These are phyloP conservation scores for Peronospora belbahrii DNA, from an alignment of 352 stramenopile genomes.

Conservation along the genomic window DNA sequence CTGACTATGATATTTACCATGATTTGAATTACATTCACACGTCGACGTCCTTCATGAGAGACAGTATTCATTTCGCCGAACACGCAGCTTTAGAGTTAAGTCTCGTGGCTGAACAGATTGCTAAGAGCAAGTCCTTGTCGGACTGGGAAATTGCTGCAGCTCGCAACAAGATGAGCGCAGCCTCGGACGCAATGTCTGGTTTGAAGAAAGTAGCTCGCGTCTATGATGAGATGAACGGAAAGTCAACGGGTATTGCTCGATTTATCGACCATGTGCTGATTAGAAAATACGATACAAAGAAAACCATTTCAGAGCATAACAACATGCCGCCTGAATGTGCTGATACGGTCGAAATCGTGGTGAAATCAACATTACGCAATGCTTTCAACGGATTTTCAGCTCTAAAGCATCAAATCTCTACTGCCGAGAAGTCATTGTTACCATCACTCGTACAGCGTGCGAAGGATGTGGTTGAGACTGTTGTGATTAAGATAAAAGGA, in stretches of 20 bases:
- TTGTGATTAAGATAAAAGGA: conserved; percentile 18
- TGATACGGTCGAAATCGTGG: conserved; percentile 18
- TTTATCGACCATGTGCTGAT: conserved; percentile 13
- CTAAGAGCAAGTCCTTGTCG: conserved; percentile 6
- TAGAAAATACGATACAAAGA: conserved; percentile 12
- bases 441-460: conserved; percentile 14
- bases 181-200: conserved; percentile 3
- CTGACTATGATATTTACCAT: conserved; percentile 16
- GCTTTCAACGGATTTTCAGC: conserved; percentile 16
- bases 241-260: conserved; percentile 13
- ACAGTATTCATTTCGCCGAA: conserved; percentile 15
- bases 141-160: conserved; percentile 12
- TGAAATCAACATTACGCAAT: conserved; percentile 16
- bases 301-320: conserved; percentile 7
- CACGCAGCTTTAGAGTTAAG: conserved; percentile 13
- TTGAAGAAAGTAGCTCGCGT: conserved; percentile 15
- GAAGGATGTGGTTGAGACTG: conserved; percentile 15
- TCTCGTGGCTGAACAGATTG: conserved; percentile 13
- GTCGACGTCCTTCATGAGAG: conserved; percentile 16
- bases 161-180: conserved; percentile 10
- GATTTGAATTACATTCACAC: conserved; percentile 20
- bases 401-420: conserved; percentile 18
- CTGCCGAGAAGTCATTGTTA: conserved; percentile 14
- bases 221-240: conserved; percentile 19
- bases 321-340: background rate